Conservation (phyloP, 2,329 filamentous ascomycete genomes). For the Colletotrichum godetiae region DNA sequence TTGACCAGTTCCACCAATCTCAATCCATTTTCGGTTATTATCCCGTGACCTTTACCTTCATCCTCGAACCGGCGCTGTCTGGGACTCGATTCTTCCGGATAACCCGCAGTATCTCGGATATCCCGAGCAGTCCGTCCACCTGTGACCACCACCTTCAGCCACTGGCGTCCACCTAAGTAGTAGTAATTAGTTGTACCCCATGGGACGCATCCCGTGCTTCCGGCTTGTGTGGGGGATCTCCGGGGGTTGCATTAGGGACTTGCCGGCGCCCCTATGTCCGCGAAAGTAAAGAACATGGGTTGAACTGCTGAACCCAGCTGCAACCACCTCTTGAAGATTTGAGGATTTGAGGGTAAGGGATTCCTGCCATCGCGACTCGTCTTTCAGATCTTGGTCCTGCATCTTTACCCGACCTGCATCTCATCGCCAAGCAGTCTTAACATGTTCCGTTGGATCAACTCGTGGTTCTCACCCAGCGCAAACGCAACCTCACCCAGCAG, state of each 20-base stretch:
- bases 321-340: not conserved
- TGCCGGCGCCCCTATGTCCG: not conserved
- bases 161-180: conserved; percentile 12
- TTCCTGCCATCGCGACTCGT: not conserved
- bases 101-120: not conserved
- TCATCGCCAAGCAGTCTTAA: not conserved
- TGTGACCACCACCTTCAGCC: not conserved
- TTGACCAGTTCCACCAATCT: not conserved
- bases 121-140: conserved; percentile 8
- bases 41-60: not conserved
- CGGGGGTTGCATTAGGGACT: conserved; percentile 17
- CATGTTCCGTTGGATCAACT: conserved; percentile 13
- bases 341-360: not conserved
- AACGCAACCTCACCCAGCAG: not conserved
- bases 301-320: conserved; percentile 14
- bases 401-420: not conserved
- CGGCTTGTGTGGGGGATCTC: conserved; percentile 31
- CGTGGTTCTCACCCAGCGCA: not conserved
- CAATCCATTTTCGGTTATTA: not conserved
- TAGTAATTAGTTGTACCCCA: not conserved
- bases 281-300: conserved; percentile 14
- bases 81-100: not conserved
- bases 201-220: conserved; percentile 14
- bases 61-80: not conserved
- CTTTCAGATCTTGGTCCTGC: not conserved